Conservation (phyloP, 345 rosid species). For the Rhizophora apiculata region DNA sequence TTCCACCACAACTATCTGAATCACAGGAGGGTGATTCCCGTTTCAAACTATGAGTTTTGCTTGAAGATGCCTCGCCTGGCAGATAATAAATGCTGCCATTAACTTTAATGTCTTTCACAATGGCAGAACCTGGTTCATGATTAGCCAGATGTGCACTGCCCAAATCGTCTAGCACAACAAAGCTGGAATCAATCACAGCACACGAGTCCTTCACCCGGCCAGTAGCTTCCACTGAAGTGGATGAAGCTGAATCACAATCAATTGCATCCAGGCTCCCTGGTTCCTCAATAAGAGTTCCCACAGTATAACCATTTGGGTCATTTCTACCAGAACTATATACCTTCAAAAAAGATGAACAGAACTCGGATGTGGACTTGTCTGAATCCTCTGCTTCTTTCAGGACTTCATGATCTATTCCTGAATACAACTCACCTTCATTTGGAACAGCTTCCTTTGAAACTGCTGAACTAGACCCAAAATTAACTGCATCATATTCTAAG, state of each 20-base stretch:
- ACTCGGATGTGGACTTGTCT: background rate
- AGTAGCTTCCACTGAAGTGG: constrained; percentile 15
- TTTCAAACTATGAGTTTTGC: constrained; percentile 16
- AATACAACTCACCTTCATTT: constrained; percentile 22
- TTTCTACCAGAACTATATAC: background rate
- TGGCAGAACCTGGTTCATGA: constrained; percentile 6
- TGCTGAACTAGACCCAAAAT: constrained; percentile 6
- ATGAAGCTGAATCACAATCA: constrained; percentile 22
- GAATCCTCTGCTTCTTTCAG: background rate
- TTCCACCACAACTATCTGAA: constrained; percentile 16
- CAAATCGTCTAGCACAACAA: constrained; percentile 12
- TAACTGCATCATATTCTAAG: background rate
- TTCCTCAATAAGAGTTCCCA: constrained; percentile 4
- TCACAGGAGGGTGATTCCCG: constrained; percentile 9
- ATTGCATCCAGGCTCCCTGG: background rate
- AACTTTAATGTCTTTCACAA: constrained; percentile 18
- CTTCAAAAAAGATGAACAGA: background rate
- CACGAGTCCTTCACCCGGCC: constrained; percentile 4
- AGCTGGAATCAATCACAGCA: constrained; percentile 10
- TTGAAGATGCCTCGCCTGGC: constrained; percentile 12
- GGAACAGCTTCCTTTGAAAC: constrained; percentile 25
- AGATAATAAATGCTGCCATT: constrained; percentile 2
- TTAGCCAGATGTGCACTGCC: background rate
- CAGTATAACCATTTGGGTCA: background rate
- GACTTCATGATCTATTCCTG: constrained; percentile 17